Base-by-base conservation (phyloP, 805 yeast genomes). In the Candida lessepsii region DNA sequence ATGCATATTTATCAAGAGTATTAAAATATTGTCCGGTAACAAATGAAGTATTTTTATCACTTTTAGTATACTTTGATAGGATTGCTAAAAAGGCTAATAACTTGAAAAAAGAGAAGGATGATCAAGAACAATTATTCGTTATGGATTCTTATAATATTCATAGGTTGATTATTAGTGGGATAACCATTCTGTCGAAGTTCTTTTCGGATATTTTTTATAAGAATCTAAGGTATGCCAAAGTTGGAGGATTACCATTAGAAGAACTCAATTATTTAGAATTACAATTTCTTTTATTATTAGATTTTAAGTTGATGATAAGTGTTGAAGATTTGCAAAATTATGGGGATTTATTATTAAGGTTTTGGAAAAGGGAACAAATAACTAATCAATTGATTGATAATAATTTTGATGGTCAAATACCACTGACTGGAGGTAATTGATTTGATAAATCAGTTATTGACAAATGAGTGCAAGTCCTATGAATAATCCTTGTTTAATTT, bases 21-120 rank as follows among this genome's bases (percentile, higher is more conserved):
- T 77, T 91, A 58, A 91, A 91, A 63, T 93, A 93, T 65, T 93
- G 99, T 61, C 98, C 99, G 0, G 93, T 93, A n/a, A 90, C 99
- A 2, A 91, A 91, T 62, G 98, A 93, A 59, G 98, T 93, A 24
- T 93, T 90, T 61, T 67, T 93, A 35, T 83, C 96, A 27, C 65
- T 93, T 25, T 71, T 93, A 52, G 97, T 93, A 21, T 93, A 93
- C 61, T 89, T 93, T 65, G 99, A 93, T 63, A 70, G 98, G 47
- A 88, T 91, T 32, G 93, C 96, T 14, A 86, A 86, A 55, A 75
- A 86, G 46, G 88, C 93, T 30, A 84, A 86, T 54, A 75, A 65
- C 44, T 53, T 69, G 30, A 61, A 60, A 19, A 46, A 45, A 16
- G 55, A 52, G 29, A 53, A 50, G 23, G 55, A 50, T 21, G 55